Evolutionary conservation across 1,284 basidiomycete genomes (phyloP).

Genomic region (Retiboletus flavoniger): DNA sequence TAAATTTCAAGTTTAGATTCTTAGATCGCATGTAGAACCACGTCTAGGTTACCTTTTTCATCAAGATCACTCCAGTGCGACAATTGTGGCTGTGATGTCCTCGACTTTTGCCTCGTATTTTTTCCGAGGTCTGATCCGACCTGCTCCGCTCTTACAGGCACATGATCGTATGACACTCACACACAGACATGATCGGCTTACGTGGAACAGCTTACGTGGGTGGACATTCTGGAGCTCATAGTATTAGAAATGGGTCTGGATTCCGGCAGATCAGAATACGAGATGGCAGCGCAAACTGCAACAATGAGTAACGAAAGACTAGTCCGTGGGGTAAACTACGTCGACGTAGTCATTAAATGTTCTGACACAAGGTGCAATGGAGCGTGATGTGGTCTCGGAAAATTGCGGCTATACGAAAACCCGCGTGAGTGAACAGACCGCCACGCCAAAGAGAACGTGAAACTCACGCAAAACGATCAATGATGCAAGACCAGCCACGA

Average conservation of each 20-base stretch:
- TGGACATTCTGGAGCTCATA: no score
- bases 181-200: no score
- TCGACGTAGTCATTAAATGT: constrained; percentile 55
- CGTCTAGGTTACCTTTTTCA: no score
- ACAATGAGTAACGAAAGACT: constrained; percentile 1
- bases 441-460: constrained; percentile 22
- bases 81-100: no score
- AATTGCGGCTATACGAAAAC: constrained; percentile 50
- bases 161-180: no score
- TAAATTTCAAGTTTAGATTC: no score
- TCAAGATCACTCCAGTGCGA: no score
- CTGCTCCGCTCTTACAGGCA: no score
- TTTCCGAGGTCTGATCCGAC: no score
- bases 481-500: constrained; percentile 80
- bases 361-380: constrained; percentile 72
- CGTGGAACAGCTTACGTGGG: no score
- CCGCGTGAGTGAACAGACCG: constrained; percentile 4
- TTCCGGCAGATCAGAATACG: constrained; percentile 19
- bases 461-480: constrained; percentile 76
- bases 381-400: constrained; percentile 70
- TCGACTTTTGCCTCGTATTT: no score
- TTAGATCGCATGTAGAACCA: no score
- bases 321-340: constrained; percentile 13
- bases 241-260: constrained; percentile 21
- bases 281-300: constrained; percentile 8